phyloP scores from a whole-genome alignment of 139 green algal species.

The Penium margaritaceum region DNA sequence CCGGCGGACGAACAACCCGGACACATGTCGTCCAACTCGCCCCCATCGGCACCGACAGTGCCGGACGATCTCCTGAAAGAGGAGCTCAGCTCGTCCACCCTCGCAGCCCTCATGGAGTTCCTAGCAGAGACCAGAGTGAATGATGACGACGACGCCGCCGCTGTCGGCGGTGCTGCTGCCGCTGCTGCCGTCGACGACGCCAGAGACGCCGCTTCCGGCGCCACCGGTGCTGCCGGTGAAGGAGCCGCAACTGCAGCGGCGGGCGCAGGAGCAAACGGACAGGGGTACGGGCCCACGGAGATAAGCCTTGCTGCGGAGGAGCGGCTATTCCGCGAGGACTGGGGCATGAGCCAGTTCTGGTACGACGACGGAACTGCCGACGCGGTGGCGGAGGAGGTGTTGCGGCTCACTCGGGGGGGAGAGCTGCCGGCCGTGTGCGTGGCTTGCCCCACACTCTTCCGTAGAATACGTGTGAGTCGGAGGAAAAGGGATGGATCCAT shows the following conservation, averaged over 20 bases:
- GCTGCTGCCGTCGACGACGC: neutral
- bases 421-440: slow-evolving; percentile 35
- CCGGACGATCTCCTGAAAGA: slow-evolving; percentile 1
- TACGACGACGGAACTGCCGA: slow-evolving; percentile 48
- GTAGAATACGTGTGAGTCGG: slow-evolving; percentile 21
- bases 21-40: too few species aligned
- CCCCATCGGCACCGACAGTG: neutral
- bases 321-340: slow-evolving; percentile 52
- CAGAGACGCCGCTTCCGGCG: neutral
- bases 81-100: slow-evolving; percentile 24
- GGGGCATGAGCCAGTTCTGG: slow-evolving; percentile 56
- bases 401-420: neutral
- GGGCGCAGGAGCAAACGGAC: neutral
- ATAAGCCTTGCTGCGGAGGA: slow-evolving; percentile 1
- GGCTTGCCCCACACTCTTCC: slow-evolving; percentile 50
- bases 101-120: slow-evolving; percentile 35
- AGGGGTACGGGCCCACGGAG: neutral
- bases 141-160: neutral
- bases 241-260: neutral
- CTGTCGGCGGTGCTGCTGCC: neutral
- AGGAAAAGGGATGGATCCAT: too few species aligned
- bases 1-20: too few species aligned
- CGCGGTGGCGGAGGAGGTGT: slow-evolving; percentile 41
- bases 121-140: neutral
- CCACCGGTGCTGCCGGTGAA: neutral